A percentile compares a stretch with the other conserved stretches of the same genome.
Conservation (phyloP, 1,284 basidiomycete species). For the Earliella scabrosa region DNA sequence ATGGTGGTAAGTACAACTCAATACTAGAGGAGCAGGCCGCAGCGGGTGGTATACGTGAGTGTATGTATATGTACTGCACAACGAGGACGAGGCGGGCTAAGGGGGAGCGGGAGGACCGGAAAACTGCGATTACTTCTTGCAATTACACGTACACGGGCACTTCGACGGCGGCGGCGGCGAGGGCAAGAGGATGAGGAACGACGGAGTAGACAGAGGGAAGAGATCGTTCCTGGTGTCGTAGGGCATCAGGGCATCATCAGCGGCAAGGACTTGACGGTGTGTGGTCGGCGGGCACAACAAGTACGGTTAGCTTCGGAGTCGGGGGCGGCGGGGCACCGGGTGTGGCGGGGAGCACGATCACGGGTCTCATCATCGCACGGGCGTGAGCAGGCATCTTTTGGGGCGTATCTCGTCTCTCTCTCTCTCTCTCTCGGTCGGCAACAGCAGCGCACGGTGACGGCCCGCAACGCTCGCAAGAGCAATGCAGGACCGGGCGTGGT, state of each 20-base stretch:
- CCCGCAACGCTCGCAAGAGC: too few relatives aligned
- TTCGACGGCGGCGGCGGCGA: background rate
- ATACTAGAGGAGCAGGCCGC: background rate
- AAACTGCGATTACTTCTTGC: background rate
- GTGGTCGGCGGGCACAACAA: background rate
- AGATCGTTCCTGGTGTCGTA: background rate
- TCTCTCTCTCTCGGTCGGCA: background rate
- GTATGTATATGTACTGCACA: slow-evolving; percentile 11
- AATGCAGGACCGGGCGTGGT: too few relatives aligned
- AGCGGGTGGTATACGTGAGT: background rate
- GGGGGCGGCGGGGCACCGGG: background rate
- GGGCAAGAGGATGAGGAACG: background rate
- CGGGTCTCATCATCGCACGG: background rate
- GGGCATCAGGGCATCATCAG: background rate
- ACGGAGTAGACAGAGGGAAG: background rate
- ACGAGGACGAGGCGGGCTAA: background rate
- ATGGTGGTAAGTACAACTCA: background rate
- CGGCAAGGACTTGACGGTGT: background rate
- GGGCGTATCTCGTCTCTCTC: too few relatives aligned
- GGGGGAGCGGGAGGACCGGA: too few relatives aligned
- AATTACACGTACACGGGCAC: slow-evolving; percentile 5
- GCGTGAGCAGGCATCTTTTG: slow-evolving; percentile 6
- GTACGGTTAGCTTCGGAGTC: background rate
- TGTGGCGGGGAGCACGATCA: background rate
- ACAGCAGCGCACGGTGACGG: too few relatives aligned